Evolutionary conservation across 805 yeast species (phyloP).

Genomic region (Starmerella potacharoeniae): DNA sequence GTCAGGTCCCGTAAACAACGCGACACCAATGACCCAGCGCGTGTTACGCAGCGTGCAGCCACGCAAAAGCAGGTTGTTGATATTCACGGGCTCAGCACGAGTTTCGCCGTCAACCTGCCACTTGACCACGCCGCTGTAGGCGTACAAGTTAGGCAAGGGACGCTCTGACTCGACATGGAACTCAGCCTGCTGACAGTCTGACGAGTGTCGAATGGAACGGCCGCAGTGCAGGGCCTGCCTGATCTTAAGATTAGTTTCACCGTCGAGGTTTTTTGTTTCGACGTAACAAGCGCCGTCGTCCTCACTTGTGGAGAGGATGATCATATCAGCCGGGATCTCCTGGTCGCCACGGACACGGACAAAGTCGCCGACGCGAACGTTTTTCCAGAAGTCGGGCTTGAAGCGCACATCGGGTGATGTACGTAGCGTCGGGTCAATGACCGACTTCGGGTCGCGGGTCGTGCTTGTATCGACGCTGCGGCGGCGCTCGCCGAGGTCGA

Average conservation of each 20-base stretch:
- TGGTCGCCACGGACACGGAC: slow-evolving; percentile 59
- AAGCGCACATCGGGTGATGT: slow-evolving; percentile 34
- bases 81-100: slow-evolving; percentile 44
- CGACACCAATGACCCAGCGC: slow-evolving; percentile 63
- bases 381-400: slow-evolving; percentile 57
- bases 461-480: slow-evolving; percentile 10
- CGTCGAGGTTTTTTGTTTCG: slow-evolving; percentile 63
- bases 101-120: slow-evolving; percentile 16
- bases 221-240: slow-evolving; percentile 50
- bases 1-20: slow-evolving; percentile 62
- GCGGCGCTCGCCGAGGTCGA: slow-evolving; percentile 19
- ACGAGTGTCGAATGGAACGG: slow-evolving; percentile 39
- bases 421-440: slow-evolving; percentile 23
- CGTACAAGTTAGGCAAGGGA: slow-evolving; percentile 54
- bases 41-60: slow-evolving; percentile 69
- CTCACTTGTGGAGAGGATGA: slow-evolving; percentile 58
- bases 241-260: slow-evolving; percentile 65
- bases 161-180: slow-evolving; percentile 61
- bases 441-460: slow-evolving; percentile 17
- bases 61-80: slow-evolving; percentile 56
- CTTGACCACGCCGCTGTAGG: slow-evolving; percentile 35
- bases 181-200: slow-evolving; percentile 29
- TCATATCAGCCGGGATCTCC: slow-evolving; percentile 68
- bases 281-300: slow-evolving; percentile 60
- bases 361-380: slow-evolving; percentile 65